Base-by-base conservation (phyloP, 140 eudicot genomes). In the Cichorium intybus region DNA sequence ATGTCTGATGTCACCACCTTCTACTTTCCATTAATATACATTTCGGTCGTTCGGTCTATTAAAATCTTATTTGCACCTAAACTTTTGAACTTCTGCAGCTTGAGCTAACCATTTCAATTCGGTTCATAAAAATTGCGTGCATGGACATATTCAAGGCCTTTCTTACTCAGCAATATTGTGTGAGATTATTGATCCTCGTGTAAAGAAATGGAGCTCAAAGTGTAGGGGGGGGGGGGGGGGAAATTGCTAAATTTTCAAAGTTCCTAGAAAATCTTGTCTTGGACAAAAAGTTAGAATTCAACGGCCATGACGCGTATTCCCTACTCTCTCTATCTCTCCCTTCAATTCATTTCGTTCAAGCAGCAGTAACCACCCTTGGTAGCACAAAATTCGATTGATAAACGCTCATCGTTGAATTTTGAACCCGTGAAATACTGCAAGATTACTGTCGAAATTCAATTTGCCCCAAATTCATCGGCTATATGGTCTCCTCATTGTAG, bases 301-400 rank as follows among this genome's bases (percentile, higher is more conserved):
- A 68, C 75, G 70, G 34, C 53, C 24, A 11, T 0, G 15, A 68
- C 80, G 75, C 80, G 80, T 68, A 27, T 75, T 73, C 70, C 35
- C 23, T 2, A 27, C 15, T 48, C 48, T 28, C 51, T 61, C 70
- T 58, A 11, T 49, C 58, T 24, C 28, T 48, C 46, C 39, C 33
- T 52, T 3, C 27, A 15, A 27, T 27, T 51, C 24, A 33, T 3
- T 54, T 29, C 59, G 15, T 12, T 63, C 50, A 54, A 55, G 41
- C 70, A 33, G 64, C 47, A 57, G 46, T 39, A 29, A 9, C 22
- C 41, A 66, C 26, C 23, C 35, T 34, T 48, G 61, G 20, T 21
- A 47, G 39, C 79, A 48, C 56, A 16, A 11, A 35, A 65, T 24
- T 49, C 55, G 64, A 62, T 64, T 64, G 37, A 64, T 73, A 58